These are phyloP conservation scores for Wickerhamiella azyma DNA, from an alignment of 805 yeast species.

Conservation along the genomic window DNA sequence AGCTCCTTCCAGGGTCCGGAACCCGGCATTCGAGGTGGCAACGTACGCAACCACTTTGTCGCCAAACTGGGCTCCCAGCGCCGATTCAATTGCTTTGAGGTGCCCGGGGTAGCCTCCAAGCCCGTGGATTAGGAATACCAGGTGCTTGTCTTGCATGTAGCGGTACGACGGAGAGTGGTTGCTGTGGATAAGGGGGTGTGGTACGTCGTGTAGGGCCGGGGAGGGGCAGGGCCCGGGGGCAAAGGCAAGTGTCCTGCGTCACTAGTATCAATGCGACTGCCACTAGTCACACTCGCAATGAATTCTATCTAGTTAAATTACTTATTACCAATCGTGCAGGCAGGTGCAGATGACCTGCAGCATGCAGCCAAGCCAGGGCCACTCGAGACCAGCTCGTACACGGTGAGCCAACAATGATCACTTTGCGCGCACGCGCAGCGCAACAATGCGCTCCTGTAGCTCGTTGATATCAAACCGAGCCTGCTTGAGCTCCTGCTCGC, in stretches of 20 bases:
- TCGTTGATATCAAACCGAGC: conserved; percentile 7
- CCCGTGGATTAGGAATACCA: conserved; percentile 19
- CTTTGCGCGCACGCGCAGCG: conserved; percentile 1
- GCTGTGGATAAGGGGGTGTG: no score
- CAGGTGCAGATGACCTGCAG: neutral
- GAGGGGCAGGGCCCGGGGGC: no score
- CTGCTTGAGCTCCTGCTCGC: conserved; percentile 6
- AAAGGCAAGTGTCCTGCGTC: no score
- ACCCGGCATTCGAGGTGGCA: conserved; percentile 51
- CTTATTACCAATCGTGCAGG: neutral
- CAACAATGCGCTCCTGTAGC: conserved; percentile 13
- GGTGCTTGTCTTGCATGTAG: conserved; percentile 32
- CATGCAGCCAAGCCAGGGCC: no score
- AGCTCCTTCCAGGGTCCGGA: conserved; percentile 75
- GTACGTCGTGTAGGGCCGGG: no score
- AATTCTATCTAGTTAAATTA: no score
- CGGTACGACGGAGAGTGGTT: neutral
- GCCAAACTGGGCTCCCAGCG: conserved; percentile 28
- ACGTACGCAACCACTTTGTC: conserved; percentile 23
- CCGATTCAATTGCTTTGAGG: conserved; percentile 34
- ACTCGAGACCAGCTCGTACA: no score
- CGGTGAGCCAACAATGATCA: neutral
- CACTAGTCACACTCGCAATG: no score
- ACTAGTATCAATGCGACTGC: no score
- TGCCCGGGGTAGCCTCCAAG: conserved; percentile 58